Base-by-base conservation (phyloP, 2,329 filamentous ascomycete species). In the Myriosclerotinia duriaeana region DNA sequence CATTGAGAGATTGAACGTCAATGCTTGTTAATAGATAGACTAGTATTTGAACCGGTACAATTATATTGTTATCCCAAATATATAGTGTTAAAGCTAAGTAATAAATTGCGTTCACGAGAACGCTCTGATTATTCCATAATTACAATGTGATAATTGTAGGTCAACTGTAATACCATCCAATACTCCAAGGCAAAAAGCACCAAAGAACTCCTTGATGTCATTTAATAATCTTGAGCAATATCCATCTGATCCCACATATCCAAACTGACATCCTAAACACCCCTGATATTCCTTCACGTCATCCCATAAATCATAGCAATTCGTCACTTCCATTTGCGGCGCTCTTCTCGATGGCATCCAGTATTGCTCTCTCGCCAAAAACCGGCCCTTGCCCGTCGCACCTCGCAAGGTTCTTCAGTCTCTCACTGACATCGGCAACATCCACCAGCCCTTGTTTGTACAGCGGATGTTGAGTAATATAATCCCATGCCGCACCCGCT, bases 381-480 rank as follows among this genome's bases (percentile, higher is more conserved):
- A 95, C 93, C 2, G 93, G 93, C 0, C 93, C 90, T 75, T 92
- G 89, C 2, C 93, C 93, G 78, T 97, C 91, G 76, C 93, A 97
- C 74, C 88, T 87, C 22, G 92, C 91, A 73, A 85, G 80, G 22
- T 84, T 82, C 80, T 92, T 93, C 64, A 98, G 80, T 15, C 87
- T 83, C 74, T 95, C 90, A 76, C 89, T 93, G 42, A 97, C 90
- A 75, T 90, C 85, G 48, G 84, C 89, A 15, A 97, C 87, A 77
- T 98, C 91, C 36, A 97, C 88, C 26, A 91, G 81, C 0, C 93
- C 92, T 56, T 85, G 84, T 76, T 88, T 86, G 76, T 90, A 96
- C 11, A 93, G 79, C 8, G 91, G 87, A 77, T 97, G 92, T 64
- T 81, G 83, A 74, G 96, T 90, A 68, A 98, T 95, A 64, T 93